A percentile compares a stretch with the other conserved stretches of the same genome.
Evolutionary conservation across 108 stramenopile species (phyloP).

Genomic region (Schizochytrium sp.): DNA sequence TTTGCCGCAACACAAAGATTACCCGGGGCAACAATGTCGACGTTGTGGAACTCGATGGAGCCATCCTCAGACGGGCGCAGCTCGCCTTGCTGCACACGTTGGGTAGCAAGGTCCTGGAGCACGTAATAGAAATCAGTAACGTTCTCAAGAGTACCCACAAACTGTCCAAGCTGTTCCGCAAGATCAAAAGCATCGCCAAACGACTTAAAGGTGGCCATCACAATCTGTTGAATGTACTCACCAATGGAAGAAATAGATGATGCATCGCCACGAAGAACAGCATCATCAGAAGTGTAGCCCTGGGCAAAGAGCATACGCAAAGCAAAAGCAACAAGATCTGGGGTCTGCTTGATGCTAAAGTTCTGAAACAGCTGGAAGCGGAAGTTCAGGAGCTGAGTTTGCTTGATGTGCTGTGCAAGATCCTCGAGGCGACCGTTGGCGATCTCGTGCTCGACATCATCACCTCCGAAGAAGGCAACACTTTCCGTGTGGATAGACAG

Average conservation of each 20-base stretch:
- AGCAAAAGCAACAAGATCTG: conserved; percentile 52
- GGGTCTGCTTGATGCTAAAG: conserved; percentile 62
- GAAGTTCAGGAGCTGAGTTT: conserved; percentile 21
- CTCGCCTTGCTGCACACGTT: conserved; percentile 10
- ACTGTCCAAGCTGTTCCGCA: conserved; percentile 10
- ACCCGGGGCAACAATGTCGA: conserved; percentile 67
- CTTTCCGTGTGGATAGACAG: conserved; percentile 21
- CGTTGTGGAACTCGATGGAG: conserved; percentile 68
- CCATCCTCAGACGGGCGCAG: conserved; percentile 39
- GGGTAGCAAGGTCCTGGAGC: conserved; percentile 47
- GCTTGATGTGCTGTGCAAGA: conserved; percentile 11
- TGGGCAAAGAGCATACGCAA: conserved; percentile 55
- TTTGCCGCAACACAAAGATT: conserved; percentile 61
- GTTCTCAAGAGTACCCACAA: conserved; percentile 57
- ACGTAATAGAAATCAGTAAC: conserved; percentile 51
- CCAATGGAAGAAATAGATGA: conserved; percentile 25
- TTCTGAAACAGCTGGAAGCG: conserved; percentile 45
- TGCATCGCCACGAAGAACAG: conserved; percentile 23
- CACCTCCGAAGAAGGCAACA: conserved; percentile 55
- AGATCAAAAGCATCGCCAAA: conserved; percentile 55
- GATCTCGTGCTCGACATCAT: conserved; percentile 47
- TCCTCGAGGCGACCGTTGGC: conserved; percentile 41
- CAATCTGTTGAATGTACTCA: conserved; percentile 58
- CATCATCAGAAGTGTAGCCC: conserved; percentile 37
- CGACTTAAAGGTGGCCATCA: conserved; percentile 53